These are phyloP conservation scores for Gremmenia infestans DNA, from an alignment of 2,329 filamentous ascomycete species.

Conservation along the genomic window DNA sequence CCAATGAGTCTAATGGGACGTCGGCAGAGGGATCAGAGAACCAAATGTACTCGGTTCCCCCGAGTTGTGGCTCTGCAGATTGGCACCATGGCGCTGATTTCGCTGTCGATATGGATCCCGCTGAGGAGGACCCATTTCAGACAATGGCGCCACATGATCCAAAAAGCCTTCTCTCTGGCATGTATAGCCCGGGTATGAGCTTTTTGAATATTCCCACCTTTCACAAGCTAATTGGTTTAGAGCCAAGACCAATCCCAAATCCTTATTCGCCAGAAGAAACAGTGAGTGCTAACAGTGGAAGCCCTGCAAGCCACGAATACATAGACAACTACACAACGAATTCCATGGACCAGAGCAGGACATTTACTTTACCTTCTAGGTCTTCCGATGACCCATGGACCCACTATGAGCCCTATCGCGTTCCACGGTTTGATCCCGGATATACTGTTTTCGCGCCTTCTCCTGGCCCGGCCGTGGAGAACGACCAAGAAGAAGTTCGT, in stretches of 20 bases:
- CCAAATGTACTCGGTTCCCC: constrained; percentile 6
- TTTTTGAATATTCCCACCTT: background rate
- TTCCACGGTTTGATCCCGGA: constrained; percentile 8
- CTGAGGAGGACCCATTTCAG: constrained; percentile 3
- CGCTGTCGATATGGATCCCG: constrained; percentile 6
- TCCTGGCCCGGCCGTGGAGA: constrained; percentile 12
- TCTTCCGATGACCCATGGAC: constrained; percentile 16
- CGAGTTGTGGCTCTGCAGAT: constrained; percentile 7
- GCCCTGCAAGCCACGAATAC: constrained; percentile 2
- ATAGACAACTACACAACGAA: constrained; percentile 2
- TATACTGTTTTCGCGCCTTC: constrained; percentile 13
- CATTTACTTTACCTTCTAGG: background rate
- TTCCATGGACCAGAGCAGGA: background rate
- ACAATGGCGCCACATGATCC: constrained; percentile 6
- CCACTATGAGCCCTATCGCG: constrained; percentile 9
- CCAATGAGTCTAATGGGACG: constrained; percentile 4
- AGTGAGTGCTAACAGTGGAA: constrained; percentile 1
- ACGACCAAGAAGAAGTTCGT: constrained; percentile 4
- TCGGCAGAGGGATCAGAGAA: constrained; percentile 5
- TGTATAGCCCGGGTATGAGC: constrained; percentile 6
- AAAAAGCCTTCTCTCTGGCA: constrained; percentile 6
- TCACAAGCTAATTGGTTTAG: constrained; percentile 1
- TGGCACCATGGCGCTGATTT: constrained; percentile 6
- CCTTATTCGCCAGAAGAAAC: constrained; percentile 4
- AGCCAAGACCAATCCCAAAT: constrained; percentile 1